Evolutionary conservation across 768 basidiomycete genomes (phyloP), one percentile per base, ranked within the genome.

Genomic region (Suillus variegatus): DNA sequence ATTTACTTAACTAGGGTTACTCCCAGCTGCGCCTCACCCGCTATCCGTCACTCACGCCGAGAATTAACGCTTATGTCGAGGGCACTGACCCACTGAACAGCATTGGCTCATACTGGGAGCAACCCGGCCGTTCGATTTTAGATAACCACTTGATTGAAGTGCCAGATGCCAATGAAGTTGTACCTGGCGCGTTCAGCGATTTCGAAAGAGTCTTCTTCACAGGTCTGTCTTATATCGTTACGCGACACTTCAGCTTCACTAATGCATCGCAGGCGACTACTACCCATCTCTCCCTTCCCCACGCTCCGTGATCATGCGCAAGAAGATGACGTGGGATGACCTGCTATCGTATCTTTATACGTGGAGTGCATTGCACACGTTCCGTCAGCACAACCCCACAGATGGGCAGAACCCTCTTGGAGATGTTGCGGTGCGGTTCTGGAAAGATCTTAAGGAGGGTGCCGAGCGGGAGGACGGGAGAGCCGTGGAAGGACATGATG

Each of bases 71-170:
- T 1, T 92, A 88, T 72, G 80, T 83, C 0, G 85, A 87, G 71
- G 88, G 88, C 0, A 76, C 71, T 5, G 84, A 89, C 68, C 81
- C 81, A 3, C 61, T 64, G 2, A 81, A 78, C n/a, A 85, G 85
- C 38, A 71, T 91, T 25, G 92, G 92, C 2, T 83, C 86, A 3
- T 84, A 92, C 72, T 94, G 92, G 83, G 84, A 93, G 70, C 86
- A 88, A 49, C 93, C 93, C 0, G 93, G 93, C 14, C 83, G 93
- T 14, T 83, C 82, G 0, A 87, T 93, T 66, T 81, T 94, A 25
- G 89, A 91, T 69, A 82, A 84, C n/a, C 85, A 91, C 71, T 82
- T 94, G 1, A 79, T 86, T 4, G 86, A 87, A 57, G 84, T 94
- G 22, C 90, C 88, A 0, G 81, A 83, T 60, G 86, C 87, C 22